Evolutionary conservation across 2,329 filamentous ascomycete genomes (phyloP), one percentile per base, ranked within the genome.

Genomic region (Xylariales sp.): DNA sequence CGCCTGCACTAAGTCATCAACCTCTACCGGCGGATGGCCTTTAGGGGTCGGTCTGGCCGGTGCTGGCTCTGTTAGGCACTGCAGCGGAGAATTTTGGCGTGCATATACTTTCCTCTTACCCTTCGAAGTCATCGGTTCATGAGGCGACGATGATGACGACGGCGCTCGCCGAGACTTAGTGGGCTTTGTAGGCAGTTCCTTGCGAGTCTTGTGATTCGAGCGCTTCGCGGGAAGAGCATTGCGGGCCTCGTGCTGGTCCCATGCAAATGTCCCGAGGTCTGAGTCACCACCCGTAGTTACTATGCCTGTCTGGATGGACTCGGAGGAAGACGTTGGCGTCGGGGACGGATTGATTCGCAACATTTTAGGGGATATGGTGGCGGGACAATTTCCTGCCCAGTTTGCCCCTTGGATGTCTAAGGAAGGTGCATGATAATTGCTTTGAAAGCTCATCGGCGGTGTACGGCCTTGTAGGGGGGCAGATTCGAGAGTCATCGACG

Each of bases 361-460:
- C 71, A 75, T 72, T 63, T 75, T 75, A 8, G 76, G 76, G 18
- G 76, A 76, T 49, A 77, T 75, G 9, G 76, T 77, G 9, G 74
- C 60, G 18, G 74, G 71, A 49, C 67, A 74, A 45, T 46, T 59
- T 43, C 64, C 34, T 28, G 49, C 30, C 73, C 72, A 76, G 32
- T 43, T 30, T 23, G 62, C 68, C 36, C 56, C 64, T 34, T 57
- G 58, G 28, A 65, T 60, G 28, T 36, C 53, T 32, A 43, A 28
- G 32, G 63, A 28, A 9, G 41, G 23, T 52, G 36, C 67, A 53
- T 68, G 62, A 53, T 65, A 65, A 54, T 55, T 58, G 36, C 54
- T 41, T 50, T 41, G 53, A 18, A 64, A 65, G 43, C 57, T 50
- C 48, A 65, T 59, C 30, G 65, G 32, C 23, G 67, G 48, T n/a